phyloP scores from a whole-genome alignment of 805 yeast species.

The Myxozyma lipomycoides region DNA sequence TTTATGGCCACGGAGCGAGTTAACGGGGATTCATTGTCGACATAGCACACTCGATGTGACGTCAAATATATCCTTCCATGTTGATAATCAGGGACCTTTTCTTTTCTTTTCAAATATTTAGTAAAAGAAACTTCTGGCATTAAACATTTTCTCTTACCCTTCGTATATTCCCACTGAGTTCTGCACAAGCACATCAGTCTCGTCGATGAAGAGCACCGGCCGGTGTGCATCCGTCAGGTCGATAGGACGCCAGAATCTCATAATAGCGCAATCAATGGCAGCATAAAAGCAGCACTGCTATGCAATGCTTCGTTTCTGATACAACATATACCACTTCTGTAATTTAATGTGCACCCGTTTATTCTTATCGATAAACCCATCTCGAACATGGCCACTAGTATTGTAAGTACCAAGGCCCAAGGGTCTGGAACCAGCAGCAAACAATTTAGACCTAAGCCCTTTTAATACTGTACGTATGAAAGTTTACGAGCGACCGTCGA shows the following conservation, averaged over 20 bases:
- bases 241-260: slow-evolving; percentile 31
- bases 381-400: no score
- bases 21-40: slow-evolving; percentile 49
- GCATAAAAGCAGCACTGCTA: no score
- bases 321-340: no score
- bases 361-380: no score
- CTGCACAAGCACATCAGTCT: slow-evolving; percentile 51
- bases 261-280: no score
- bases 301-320: no score
- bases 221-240: slow-evolving; percentile 35
- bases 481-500: no score
- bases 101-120: slow-evolving; percentile 32
- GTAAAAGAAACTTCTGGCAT: neutral
- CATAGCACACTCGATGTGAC: slow-evolving; percentile 63
- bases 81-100: slow-evolving; percentile 55
- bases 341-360: no score
- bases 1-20: slow-evolving; percentile 47
- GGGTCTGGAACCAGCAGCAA: no score
- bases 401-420: no score
- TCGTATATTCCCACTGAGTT: slow-evolving; percentile 70
- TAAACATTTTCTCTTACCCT: slow-evolving; percentile 36
- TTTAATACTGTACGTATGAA: no score
- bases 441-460: no score
- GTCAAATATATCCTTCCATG: slow-evolving; percentile 78
- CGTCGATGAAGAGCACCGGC: slow-evolving; percentile 39